phyloP scores from a whole-genome alignment of 2,329 filamentous ascomycete species.

The Fusarium udum region DNA sequence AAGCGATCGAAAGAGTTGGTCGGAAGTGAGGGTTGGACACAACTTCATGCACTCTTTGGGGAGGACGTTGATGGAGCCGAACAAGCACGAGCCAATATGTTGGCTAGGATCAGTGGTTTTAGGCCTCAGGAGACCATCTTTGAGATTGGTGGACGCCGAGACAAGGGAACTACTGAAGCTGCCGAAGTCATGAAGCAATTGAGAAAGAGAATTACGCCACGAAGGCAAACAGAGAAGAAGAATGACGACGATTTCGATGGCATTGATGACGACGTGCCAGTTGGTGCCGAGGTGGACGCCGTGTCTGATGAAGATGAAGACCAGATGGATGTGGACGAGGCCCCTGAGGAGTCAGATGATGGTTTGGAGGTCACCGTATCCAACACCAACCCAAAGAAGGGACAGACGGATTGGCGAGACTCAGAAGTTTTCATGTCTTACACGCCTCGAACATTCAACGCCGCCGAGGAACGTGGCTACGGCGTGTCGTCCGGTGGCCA shows the following conservation, averaged over 20 bases:
- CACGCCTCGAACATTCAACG: slow-evolving; percentile 80
- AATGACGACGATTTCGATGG: slow-evolving; percentile 50
- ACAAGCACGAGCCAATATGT: slow-evolving; percentile 82
- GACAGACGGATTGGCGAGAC: slow-evolving; percentile 77
- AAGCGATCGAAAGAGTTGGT: slow-evolving; percentile 85
- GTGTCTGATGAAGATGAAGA: slow-evolving; percentile 43
- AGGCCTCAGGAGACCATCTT: slow-evolving; percentile 96
- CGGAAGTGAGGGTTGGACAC: slow-evolving; percentile 73
- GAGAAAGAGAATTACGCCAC: slow-evolving; percentile 73
- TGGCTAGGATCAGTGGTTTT: slow-evolving; percentile 88
- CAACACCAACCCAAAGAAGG: slow-evolving; percentile 63
- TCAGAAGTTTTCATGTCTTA: slow-evolving; percentile 97
- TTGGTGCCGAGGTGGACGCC: slow-evolving; percentile 49
- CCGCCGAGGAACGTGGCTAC: slow-evolving; percentile 90
- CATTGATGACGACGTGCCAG: slow-evolving; percentile 43
- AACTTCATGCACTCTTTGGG: slow-evolving; percentile 84
- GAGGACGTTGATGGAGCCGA: slow-evolving; percentile 72
- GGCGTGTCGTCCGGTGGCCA: slow-evolving; percentile 87
- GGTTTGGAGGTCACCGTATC: slow-evolving; percentile 77
- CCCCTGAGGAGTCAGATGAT: slow-evolving; percentile 66
- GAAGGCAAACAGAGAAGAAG: slow-evolving; percentile 55
- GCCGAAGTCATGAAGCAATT: slow-evolving; percentile 80
- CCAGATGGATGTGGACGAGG: slow-evolving; percentile 52
- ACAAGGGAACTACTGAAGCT: slow-evolving; percentile 71
- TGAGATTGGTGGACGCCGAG: slow-evolving; percentile 83